phyloP scores from a whole-genome alignment of 2,329 filamentous ascomycete species.

The Periglandula ipomoeae region DNA sequence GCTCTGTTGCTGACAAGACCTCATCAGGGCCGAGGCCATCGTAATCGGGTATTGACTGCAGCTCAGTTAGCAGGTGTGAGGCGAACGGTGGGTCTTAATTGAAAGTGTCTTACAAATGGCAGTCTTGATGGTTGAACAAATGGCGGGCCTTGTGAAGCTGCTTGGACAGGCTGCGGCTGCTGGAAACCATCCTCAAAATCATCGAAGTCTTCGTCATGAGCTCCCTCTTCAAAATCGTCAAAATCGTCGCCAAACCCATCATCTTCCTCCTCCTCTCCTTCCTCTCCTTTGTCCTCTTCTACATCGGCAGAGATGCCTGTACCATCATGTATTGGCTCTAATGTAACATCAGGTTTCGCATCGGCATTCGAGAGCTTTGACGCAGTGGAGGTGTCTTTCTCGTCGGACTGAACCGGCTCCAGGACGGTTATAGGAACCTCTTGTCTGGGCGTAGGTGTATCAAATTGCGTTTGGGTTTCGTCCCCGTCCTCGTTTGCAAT shows the following conservation, averaged over 20 bases:
- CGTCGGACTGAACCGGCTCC: constrained; percentile 19
- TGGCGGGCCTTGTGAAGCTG: constrained; percentile 21
- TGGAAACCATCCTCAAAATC: constrained; percentile 69
- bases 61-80: constrained; percentile 13
- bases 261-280: constrained; percentile 3
- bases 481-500: constrained; percentile 26
- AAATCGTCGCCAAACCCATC: constrained; percentile 51
- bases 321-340: constrained; percentile 12
- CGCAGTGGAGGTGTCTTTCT: neutral
- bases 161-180: constrained; percentile 29
- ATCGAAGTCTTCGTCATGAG: constrained; percentile 48
- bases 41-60: constrained; percentile 59
- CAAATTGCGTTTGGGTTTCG: constrained; percentile 15
- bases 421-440: constrained; percentile 36
- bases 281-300: neutral
- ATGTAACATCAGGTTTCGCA: constrained; percentile 42
- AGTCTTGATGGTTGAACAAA: constrained; percentile 28
- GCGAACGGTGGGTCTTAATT: neutral
- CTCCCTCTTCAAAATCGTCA: constrained; percentile 54
- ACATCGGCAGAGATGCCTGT: neutral
- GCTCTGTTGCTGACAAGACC: constrained; percentile 50
- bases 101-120: constrained; percentile 32
- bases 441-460: constrained; percentile 8
- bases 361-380: constrained; percentile 28
- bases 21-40: constrained; percentile 52